Evolutionary conservation across 1,284 basidiomycete species (phyloP).

Genomic region (Boletus smithii): DNA sequence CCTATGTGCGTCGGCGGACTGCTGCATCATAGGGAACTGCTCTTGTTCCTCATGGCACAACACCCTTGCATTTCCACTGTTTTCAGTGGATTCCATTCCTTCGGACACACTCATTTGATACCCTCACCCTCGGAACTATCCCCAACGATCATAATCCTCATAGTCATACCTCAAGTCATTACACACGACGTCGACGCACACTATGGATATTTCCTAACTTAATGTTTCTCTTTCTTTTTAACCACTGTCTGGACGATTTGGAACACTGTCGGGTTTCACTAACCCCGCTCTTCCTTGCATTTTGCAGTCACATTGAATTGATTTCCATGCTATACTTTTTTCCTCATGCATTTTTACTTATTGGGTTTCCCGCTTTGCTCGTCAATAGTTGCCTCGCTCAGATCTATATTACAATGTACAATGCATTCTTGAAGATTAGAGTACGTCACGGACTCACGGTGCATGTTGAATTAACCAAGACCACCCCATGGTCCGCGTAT

Average conservation of each 20-base stretch:
- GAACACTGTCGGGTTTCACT: constrained; percentile 12
- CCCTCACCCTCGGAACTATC: constrained; percentile 21
- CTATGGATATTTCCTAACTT: constrained; percentile 29
- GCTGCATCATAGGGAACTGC: constrained; percentile 23
- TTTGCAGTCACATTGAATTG: constrained; percentile 19
- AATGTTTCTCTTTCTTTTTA: constrained; percentile 14
- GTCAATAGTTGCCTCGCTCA: constrained; percentile 8
- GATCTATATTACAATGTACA: constrained; percentile 31
- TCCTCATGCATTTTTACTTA: constrained; percentile 14
- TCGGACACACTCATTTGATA: constrained; percentile 34
- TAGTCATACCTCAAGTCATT: constrained; percentile 16
- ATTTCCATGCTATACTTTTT: constrained; percentile 9
- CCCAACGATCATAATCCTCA: constrained; percentile 13
- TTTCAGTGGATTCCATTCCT: constrained; percentile 16
- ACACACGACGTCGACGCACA: constrained; percentile 14
- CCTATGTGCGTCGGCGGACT: constrained; percentile 19
- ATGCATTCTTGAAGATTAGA: too few species aligned
- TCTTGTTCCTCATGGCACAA: not conserved
- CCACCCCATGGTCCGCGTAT: constrained; percentile 85
- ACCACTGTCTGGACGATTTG: constrained; percentile 19
- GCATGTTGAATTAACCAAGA: constrained; percentile 38
- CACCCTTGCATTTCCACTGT: constrained; percentile 10
- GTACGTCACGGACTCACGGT: too few species aligned
- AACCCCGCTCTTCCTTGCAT: constrained; percentile 11
- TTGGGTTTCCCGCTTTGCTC: constrained; percentile 8